These are phyloP conservation scores for Phialemoniopsis sp. DNA, from an alignment of 2,329 filamentous ascomycete genomes.

Conservation along the genomic window DNA sequence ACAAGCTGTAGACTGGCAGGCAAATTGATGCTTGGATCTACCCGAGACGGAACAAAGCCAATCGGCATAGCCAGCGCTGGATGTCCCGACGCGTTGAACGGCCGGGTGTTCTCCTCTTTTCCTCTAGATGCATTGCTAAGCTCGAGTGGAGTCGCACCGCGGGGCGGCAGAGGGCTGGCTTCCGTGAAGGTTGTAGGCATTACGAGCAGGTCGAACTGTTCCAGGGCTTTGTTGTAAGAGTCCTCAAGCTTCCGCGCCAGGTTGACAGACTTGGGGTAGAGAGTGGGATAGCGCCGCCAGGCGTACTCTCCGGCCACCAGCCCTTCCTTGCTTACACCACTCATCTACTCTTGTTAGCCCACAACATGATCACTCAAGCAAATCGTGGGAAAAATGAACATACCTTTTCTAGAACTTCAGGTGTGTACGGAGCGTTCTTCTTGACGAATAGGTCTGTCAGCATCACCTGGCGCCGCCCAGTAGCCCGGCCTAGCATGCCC, in stretches of 20 bases:
- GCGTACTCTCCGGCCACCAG: slow-evolving; percentile 34
- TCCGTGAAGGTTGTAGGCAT: slow-evolving; percentile 27
- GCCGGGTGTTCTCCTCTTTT: slow-evolving; percentile 8
- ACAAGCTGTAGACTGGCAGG: slow-evolving; percentile 34
- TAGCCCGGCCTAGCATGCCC: slow-evolving; percentile 22
- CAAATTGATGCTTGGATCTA: slow-evolving; percentile 13
- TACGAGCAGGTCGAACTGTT: slow-evolving; percentile 30
- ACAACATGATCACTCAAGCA: too few relatives aligned
- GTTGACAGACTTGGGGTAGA: slow-evolving; percentile 35
- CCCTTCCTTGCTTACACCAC: slow-evolving; percentile 15
- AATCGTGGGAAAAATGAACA: background rate
- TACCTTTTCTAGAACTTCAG: slow-evolving; percentile 6
- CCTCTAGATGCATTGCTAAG: slow-evolving; percentile 4
- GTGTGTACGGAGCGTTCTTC: slow-evolving; percentile 7
- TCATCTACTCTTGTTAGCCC: slow-evolving; percentile 5
- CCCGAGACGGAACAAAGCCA: slow-evolving; percentile 6
- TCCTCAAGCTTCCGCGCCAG: slow-evolving; percentile 29
- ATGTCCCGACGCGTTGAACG: slow-evolving; percentile 9
- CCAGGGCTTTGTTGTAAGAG: slow-evolving; percentile 25
- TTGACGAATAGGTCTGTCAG: slow-evolving; percentile 11
- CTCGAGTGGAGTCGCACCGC: slow-evolving; percentile 7
- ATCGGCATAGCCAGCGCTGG: slow-evolving; percentile 11
- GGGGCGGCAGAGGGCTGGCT: slow-evolving; percentile 6
- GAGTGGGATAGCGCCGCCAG: slow-evolving; percentile 23
- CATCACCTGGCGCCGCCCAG: slow-evolving; percentile 14